Conservation (phyloP, 345 rosid species). For the Conringia planisiliqua region DNA sequence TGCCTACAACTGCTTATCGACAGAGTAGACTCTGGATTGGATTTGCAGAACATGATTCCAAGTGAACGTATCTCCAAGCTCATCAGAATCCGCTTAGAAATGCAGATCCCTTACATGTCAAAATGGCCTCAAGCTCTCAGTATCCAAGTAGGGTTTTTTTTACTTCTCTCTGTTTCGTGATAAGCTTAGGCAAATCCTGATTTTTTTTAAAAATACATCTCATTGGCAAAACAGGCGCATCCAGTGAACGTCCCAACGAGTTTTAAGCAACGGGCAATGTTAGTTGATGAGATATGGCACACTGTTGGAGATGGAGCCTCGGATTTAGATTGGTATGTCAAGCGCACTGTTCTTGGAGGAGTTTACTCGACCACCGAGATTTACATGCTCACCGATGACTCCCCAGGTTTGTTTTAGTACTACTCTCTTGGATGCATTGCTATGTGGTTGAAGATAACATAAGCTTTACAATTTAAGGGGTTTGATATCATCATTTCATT, state of each 20-base stretch:
- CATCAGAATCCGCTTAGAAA: conserved; percentile 68
- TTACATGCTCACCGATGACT: conserved; percentile 92
- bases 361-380: conserved; percentile 92
- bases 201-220: not conserved
- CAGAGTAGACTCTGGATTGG: conserved; percentile 57
- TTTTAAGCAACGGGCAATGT: conserved; percentile 83
- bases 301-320: conserved; percentile 71
- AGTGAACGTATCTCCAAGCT: conserved; percentile 71
- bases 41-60: conserved; percentile 51
- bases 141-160: conserved; percentile 51
- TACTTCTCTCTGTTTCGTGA: not conserved
- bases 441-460: not conserved
- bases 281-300: conserved; percentile 93
- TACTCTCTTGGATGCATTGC: not conserved
- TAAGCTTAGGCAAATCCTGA: not conserved
- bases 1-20: conserved; percentile 77
- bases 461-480: not conserved
- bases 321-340: conserved; percentile 83
- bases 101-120: conserved; percentile 87
- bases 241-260: conserved; percentile 75
- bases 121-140: conserved; percentile 98
- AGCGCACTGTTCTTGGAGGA: conserved; percentile 87
- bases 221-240: conserved; percentile 53
- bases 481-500: not conserved
- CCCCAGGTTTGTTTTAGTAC: conserved; percentile 49